Conservation (phyloP, 768 basidiomycete genomes). For the Lactarius deliciosus region DNA sequence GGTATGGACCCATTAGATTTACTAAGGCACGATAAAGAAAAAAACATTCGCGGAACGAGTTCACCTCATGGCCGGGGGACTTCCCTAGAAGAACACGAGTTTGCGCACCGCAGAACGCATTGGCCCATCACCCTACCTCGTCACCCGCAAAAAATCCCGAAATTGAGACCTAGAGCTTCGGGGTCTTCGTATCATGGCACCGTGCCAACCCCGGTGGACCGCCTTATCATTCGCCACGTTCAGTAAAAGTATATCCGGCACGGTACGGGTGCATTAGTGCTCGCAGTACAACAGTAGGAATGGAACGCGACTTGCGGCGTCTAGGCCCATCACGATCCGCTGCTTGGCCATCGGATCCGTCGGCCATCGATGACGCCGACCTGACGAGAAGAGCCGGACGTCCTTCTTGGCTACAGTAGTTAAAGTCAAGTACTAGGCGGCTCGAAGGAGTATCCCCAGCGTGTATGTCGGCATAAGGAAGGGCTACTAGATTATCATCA, state of each 20-base stretch:
- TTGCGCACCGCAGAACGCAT: neutral
- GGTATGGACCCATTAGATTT: neutral
- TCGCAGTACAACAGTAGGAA: neutral
- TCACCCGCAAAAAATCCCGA: neutral
- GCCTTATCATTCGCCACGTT: too few species aligned
- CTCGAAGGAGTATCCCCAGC: neutral
- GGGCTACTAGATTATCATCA: neutral
- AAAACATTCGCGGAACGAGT: neutral
- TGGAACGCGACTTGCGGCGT: conserved; percentile 3
- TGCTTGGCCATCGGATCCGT: neutral
- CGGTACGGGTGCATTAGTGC: neutral
- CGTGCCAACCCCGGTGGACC: neutral
- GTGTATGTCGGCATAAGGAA: neutral
- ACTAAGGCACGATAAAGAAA: neutral
- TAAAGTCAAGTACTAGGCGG: neutral
- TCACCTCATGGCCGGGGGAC: neutral
- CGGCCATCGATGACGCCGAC: neutral
- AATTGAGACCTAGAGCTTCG: neutral
- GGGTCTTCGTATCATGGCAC: neutral
- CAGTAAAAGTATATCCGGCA: neutral
- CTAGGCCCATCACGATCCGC: neutral
- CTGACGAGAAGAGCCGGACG: neutral
- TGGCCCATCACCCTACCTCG: neutral
- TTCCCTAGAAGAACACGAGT: neutral
- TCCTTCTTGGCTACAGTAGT: neutral